Conservation (phyloP, 163 green algal genomes). For the Chloromonas sp. region DNA sequence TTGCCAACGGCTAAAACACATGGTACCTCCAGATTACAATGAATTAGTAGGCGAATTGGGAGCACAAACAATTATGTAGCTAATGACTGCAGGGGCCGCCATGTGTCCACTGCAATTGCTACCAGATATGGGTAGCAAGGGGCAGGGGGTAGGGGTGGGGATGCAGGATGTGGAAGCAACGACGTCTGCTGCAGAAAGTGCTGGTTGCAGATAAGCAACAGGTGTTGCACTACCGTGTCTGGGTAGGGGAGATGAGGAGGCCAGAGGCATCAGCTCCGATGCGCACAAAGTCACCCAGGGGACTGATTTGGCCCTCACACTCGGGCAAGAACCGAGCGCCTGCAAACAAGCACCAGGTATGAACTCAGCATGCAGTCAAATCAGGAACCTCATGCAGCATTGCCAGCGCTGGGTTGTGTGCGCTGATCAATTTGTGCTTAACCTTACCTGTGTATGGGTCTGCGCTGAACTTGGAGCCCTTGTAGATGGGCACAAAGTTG, state of each 20-base stretch:
- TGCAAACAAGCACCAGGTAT: background rate
- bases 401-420: background rate
- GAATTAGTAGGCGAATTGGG: no score
- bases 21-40: no score
- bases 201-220: no score
- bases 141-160: no score
- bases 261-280: constrained; percentile 86
- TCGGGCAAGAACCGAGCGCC: constrained; percentile 82
- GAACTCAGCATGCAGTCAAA: background rate
- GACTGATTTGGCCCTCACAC: constrained; percentile 76
- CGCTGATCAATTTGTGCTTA: background rate
- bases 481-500: constrained; percentile 97
- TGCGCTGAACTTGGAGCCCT: constrained; percentile 66
- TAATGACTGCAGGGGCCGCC: no score
- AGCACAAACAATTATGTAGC: no score
- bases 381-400: background rate
- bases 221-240: background rate
- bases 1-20: no score
- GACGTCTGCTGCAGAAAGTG: no score
- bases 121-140: no score
- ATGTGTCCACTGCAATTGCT: no score
- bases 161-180: no score
- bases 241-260: constrained; percentile 58
- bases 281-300: constrained; percentile 77
- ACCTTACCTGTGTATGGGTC: constrained; percentile 39